Base-by-base conservation (phyloP, 768 basidiomycete genomes). In the Amanita pseudoporphyria region DNA sequence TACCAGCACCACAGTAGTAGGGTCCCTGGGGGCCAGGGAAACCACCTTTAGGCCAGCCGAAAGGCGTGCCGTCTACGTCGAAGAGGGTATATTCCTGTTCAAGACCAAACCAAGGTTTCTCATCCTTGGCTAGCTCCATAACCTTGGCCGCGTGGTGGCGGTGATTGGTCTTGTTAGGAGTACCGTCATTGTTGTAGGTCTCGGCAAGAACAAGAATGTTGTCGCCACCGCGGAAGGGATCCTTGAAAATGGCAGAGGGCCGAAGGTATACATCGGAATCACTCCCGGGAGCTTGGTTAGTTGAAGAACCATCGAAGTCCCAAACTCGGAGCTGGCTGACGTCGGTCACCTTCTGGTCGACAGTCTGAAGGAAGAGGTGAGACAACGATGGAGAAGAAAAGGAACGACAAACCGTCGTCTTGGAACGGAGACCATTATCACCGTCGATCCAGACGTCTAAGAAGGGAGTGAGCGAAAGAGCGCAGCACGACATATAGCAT, bases 31-130 rank as follows among this genome's bases (percentile, higher is more conserved):
- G 94, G 63, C 88, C 96, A 54, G 96, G 96, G 85, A 97, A 99
- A 71, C 96, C 96, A 60, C 92, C 93, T 71, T 93, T 93, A 62
- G 96, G 96, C 96, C 96, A 98, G 49, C 91, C 92, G 68, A 74
- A 87, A 40, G 95, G 95, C 54, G 77, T 74, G 58, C 84, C 93
- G 66, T 98, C 96, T 56, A 74, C 77, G 63, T 92, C 93, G 60
- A 99, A 87, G 57, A 99, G 84, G 58, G 95, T 98, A 77, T 97
- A 99, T 66, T 98, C 96, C 68, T 99, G 96, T 70, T 98, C 95
- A 55, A 98, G 74, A 71, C 95, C 93, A 67, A 99, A 98, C 96
- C 96, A 99, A 28, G 96, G 96, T 48, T 71, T 71, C 19, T 62
- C 14, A 1, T 81, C 82, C 70, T 88, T 88, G 59, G 85, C 88